Conservation (phyloP, 108 stramenopile genomes). For the Conticribra guillardii region DNA sequence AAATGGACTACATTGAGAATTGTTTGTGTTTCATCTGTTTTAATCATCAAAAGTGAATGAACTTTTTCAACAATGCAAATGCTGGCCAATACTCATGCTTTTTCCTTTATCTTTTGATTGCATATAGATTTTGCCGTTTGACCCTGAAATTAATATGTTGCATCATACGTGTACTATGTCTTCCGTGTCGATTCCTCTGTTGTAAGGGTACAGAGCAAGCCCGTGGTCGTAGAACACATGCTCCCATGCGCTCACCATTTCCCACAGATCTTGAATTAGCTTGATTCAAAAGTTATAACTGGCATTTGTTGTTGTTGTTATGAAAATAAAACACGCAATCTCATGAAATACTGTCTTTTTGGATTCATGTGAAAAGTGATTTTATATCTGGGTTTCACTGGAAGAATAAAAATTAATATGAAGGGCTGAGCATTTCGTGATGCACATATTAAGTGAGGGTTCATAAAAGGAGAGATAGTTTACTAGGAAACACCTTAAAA, state of each 20-base stretch:
- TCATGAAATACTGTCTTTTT: no score
- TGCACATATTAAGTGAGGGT: no score
- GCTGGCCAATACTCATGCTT: background rate
- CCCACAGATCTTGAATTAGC: conserved; percentile 46
- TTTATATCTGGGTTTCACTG: no score
- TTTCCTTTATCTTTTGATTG: background rate
- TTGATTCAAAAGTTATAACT: conserved; percentile 1
- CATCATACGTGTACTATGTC: conserved; percentile 23
- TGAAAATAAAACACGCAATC: no score
- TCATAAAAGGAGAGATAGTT: background rate
- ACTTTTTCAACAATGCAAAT: background rate
- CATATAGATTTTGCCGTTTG: conserved; percentile 30
- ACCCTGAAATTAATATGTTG: conserved; percentile 36
- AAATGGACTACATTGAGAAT: no score
- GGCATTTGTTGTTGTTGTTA: no score
- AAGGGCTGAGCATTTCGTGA: no score
- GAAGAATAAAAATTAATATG: no score
- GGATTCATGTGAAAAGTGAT: no score
- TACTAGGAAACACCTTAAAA: background rate
- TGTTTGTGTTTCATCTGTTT: no score
- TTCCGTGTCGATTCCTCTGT: conserved; percentile 44
- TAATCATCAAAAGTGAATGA: no score
- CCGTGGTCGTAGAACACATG: conserved; percentile 28
- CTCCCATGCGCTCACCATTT: conserved; percentile 46
- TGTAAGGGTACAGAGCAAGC: conserved; percentile 32